These are phyloP conservation scores for Hamigera avellanea DNA, from an alignment of 495 filamentous ascomycete genomes.

Conservation along the genomic window DNA sequence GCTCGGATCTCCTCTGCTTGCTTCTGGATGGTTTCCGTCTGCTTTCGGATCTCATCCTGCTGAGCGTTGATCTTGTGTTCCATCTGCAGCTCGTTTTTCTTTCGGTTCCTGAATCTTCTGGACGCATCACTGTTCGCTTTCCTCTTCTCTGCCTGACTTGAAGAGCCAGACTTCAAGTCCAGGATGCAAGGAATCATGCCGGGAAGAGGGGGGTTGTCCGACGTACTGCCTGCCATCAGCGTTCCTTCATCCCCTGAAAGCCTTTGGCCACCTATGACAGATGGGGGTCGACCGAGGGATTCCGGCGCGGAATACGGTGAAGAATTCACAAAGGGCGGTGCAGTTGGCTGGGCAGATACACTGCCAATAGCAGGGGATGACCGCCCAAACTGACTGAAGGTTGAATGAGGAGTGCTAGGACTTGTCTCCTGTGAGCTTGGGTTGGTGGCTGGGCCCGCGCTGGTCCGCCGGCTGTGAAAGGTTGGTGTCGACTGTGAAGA, in stretches of 20 bases:
- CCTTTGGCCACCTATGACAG: slow-evolving; percentile 15
- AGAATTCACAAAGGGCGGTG: slow-evolving; percentile 6
- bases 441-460: slow-evolving; percentile 27
- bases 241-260: slow-evolving; percentile 25
- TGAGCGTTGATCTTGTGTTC: slow-evolving; percentile 45
- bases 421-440: slow-evolving; percentile 42
- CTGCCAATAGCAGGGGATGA: slow-evolving; percentile 29
- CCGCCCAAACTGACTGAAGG: slow-evolving; percentile 35
- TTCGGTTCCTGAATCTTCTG: slow-evolving; percentile 77
- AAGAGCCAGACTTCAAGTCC: slow-evolving; percentile 71
- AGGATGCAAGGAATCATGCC: slow-evolving; percentile 50
- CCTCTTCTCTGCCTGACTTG: slow-evolving; percentile 79
- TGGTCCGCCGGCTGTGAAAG: slow-evolving; percentile 29
- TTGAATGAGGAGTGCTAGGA: slow-evolving; percentile 41
- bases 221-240: slow-evolving; percentile 23
- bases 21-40: slow-evolving; percentile 38
- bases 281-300: slow-evolving; percentile 13
- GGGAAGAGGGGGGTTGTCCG: slow-evolving; percentile 19
- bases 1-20: slow-evolving; percentile 49
- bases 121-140: slow-evolving; percentile 92
- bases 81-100: slow-evolving; percentile 76
- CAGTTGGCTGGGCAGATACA: slow-evolving; percentile 12
- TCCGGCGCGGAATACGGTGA: slow-evolving; percentile 20
- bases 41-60: slow-evolving; percentile 47
- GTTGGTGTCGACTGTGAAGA: slow-evolving; percentile 31